These are phyloP conservation scores for Globisporangium iwayamae DNA, from an alignment of 352 stramenopile genomes.

Conservation along the genomic window DNA sequence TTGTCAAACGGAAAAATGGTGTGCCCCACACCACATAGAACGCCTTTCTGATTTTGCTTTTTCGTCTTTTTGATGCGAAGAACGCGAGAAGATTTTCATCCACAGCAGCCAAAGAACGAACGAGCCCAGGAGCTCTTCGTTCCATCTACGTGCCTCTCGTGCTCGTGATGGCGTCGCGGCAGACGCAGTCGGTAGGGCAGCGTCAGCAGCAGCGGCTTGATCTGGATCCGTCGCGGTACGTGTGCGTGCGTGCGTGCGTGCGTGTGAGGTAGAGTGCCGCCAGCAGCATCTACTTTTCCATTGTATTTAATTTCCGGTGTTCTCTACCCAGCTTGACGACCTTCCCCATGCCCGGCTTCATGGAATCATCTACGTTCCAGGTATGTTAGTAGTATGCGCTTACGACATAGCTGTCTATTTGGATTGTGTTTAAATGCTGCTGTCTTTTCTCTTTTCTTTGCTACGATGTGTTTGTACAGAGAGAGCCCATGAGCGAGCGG, in stretches of 20 bases:
- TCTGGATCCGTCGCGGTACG: constrained; percentile 47
- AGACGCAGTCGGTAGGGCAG: constrained; percentile 34
- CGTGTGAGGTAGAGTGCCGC: too few species aligned
- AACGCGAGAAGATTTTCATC: constrained; percentile 8
- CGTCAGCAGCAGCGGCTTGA: constrained; percentile 39
- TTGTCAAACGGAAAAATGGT: too few species aligned
- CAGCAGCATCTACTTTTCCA: neutral
- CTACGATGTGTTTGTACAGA: constrained; percentile 5
- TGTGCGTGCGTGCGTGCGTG: neutral
- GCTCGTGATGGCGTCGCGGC: constrained; percentile 22
- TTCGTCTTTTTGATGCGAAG: neutral
- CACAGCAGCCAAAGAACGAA: neutral
- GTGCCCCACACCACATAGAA: neutral
- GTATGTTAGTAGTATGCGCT: constrained; percentile 13
- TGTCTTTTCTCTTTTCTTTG: neutral
- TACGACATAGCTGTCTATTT: neutral
- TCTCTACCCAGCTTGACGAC: constrained; percentile 47
- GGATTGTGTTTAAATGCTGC: neutral
- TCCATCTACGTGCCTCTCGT: neutral
- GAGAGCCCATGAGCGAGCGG: constrained; percentile 20
- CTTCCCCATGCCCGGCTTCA: constrained; percentile 60
- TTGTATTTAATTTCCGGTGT: neutral
- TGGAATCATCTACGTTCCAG: constrained; percentile 42
- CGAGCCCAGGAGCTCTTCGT: neutral
- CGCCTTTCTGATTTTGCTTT: neutral